phyloP scores from a whole-genome alignment of 78 protist species.

The Dictyostelium brefeldianum region DNA sequence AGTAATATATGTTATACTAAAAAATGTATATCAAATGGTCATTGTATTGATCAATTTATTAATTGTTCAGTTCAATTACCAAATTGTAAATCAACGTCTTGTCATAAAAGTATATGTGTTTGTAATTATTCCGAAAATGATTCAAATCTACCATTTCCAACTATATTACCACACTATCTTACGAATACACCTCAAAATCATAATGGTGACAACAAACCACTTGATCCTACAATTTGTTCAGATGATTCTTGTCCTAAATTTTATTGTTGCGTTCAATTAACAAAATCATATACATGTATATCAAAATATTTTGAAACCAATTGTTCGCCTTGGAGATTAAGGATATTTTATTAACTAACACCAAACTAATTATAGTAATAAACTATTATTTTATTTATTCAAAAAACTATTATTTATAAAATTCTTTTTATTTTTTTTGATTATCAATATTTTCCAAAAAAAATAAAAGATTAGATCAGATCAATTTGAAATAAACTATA shows the following conservation, averaged over 20 bases:
- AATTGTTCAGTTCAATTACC: not conserved
- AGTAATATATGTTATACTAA: not conserved
- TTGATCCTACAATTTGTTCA: not conserved
- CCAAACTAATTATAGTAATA: no score
- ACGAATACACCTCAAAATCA: no score
- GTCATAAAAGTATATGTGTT: not conserved
- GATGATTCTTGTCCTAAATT: not conserved
- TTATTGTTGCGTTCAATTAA: not conserved
- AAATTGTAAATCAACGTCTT: not conserved
- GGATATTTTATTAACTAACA: no score
- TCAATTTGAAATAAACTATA: no score
- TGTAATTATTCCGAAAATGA: no score
- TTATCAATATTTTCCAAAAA: no score
- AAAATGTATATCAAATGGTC: not conserved
- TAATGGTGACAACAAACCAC: not conserved
- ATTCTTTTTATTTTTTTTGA: no score
- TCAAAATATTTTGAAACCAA: not conserved
- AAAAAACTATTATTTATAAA: no score
- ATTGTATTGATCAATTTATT: not conserved
- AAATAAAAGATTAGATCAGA: no score
- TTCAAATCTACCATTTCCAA: no score
- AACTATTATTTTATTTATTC: no score
- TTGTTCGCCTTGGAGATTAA: not conserved
- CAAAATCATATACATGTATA: not conserved
- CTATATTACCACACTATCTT: no score